A percentile compares a stretch with the other conserved stretches of the same genome.
Conservation (phyloP, 768 basidiomycete genomes). For the Amyloporia xantha region DNA sequence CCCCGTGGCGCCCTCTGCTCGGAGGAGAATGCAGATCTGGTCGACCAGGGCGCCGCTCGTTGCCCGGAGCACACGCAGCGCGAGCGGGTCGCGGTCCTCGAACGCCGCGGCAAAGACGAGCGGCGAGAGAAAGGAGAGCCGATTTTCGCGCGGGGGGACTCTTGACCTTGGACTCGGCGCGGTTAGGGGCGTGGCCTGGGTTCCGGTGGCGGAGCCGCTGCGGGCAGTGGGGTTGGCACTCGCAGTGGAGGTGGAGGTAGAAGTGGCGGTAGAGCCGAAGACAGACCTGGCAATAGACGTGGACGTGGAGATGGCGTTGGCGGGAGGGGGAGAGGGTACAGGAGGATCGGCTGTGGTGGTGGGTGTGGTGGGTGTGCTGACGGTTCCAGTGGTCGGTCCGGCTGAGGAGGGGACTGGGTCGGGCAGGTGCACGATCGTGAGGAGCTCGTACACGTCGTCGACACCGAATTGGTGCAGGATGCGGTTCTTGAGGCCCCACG, state of each 20-base stretch:
- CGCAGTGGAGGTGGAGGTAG: too few relatives aligned
- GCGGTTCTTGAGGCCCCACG: constrained; percentile 32
- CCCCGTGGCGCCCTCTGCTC: constrained; percentile 23
- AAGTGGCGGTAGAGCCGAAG: too few relatives aligned
- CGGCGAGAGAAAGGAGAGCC: constrained; percentile 67
- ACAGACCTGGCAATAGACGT: too few relatives aligned
- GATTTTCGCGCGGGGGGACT: constrained; percentile 53
- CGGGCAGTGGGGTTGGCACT: too few relatives aligned
- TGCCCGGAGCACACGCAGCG: constrained; percentile 47
- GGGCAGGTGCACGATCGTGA: constrained; percentile 56
- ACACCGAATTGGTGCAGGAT: constrained; percentile 57
- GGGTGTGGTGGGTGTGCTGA: too few relatives aligned
- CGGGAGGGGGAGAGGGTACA: too few relatives aligned
- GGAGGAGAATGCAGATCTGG: constrained; percentile 50
- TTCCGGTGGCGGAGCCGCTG: too few relatives aligned
- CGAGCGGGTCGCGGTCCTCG: constrained; percentile 57
- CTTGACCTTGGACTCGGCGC: constrained; percentile 21
- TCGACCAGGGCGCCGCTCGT: constrained; percentile 51
- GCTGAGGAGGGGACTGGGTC: constrained; percentile 33
- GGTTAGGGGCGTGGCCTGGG: too few relatives aligned
- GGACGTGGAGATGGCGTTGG: too few relatives aligned
- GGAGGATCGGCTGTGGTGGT: too few relatives aligned
- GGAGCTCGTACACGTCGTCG: constrained; percentile 50
- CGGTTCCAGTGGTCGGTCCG: constrained; percentile 2
- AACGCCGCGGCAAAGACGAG: constrained; percentile 77